These are phyloP conservation scores for Hamamelis virginiana DNA, from an alignment of 164 flowering plant species.

Conservation along the genomic window DNA sequence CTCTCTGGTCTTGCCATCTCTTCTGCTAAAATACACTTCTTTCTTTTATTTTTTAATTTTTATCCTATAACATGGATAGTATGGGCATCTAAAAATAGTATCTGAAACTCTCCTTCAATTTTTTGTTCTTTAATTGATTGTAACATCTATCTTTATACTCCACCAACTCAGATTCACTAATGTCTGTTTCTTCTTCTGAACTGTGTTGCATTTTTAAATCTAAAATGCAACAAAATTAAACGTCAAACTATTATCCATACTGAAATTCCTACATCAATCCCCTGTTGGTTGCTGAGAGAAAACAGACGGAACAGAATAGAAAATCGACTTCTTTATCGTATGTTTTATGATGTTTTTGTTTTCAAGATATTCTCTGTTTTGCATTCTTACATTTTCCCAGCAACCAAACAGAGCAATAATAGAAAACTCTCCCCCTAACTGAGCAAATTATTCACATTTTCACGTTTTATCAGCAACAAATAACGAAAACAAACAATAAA, in stretches of 20 bases:
- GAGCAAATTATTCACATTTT: too few species aligned
- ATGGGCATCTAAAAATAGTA: slow-evolving; percentile 39
- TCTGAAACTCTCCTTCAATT: slow-evolving; percentile 15
- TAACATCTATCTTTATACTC: slow-evolving; percentile 29
- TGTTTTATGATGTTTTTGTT: too few species aligned
- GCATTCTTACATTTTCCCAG: too few species aligned
- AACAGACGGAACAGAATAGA: neutral
- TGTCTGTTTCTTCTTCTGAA: slow-evolving; percentile 3
- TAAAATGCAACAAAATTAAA: slow-evolving; percentile 6
- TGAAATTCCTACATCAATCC: neutral
- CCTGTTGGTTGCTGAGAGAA: neutral
- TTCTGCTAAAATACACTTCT: too few species aligned
- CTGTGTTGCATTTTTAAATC: slow-evolving; percentile 19
- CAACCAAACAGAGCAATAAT: too few species aligned
- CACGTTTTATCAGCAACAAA: too few species aligned
- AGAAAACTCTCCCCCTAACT: too few species aligned
- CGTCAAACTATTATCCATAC: neutral
- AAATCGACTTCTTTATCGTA: neutral
- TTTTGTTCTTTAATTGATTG: slow-evolving; percentile 26
- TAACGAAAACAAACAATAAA: too few species aligned
- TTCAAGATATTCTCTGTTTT: too few species aligned
- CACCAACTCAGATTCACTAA: slow-evolving; percentile 21
- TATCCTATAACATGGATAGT: too few species aligned
- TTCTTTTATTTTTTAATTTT: too few species aligned
- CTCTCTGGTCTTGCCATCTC: too few species aligned